Percentiles rank a stretch among this genome's conserved stretches.
These are phyloP conservation scores for Aureobasidium zeae DNA, from an alignment of 2,329 filamentous ascomycete genomes.

Conservation along the genomic window DNA sequence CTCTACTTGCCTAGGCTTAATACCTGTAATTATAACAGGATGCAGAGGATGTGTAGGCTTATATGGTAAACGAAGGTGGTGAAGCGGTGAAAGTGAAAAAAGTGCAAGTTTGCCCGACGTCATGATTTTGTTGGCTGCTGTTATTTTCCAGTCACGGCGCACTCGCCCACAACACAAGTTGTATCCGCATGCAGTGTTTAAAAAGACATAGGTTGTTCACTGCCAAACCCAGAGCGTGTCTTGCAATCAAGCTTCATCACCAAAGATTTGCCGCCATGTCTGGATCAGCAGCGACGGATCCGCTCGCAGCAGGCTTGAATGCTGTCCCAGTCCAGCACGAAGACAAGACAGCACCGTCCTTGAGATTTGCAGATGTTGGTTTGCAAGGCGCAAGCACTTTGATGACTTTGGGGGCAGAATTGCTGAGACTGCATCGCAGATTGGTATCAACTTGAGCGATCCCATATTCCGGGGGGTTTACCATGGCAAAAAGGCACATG, in stretches of 20 bases:
- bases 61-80: no score
- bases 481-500: constrained; percentile 67
- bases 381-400: constrained; percentile 19
- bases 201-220: not conserved
- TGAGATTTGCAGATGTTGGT: constrained; percentile 37
- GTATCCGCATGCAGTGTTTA: constrained; percentile 7
- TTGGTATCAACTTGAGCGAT: constrained; percentile 94
- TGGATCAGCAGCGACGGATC: constrained; percentile 18
- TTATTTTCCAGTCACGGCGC: not conserved
- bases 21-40: no score
- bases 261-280: constrained; percentile 1
- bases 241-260: not conserved
- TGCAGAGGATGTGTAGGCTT: no score
- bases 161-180: not conserved
- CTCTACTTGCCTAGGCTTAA: no score
- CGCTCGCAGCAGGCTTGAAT: constrained; percentile 21
- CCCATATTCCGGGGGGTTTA: constrained; percentile 80
- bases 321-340: constrained; percentile 16
- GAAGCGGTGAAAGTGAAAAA: no score
- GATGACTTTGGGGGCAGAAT: not conserved
- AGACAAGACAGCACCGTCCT: constrained; percentile 4
- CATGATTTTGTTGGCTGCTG: constrained; percentile 4
- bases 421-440: constrained; percentile 35
- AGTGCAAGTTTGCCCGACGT: constrained; percentile 1
- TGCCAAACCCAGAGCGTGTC: not conserved